A percentile compares a stretch with the other conserved stretches of the same genome.
Evolutionary conservation across 1,139 yeast species (phyloP).

Genomic region (Kodamaea suecica): DNA sequence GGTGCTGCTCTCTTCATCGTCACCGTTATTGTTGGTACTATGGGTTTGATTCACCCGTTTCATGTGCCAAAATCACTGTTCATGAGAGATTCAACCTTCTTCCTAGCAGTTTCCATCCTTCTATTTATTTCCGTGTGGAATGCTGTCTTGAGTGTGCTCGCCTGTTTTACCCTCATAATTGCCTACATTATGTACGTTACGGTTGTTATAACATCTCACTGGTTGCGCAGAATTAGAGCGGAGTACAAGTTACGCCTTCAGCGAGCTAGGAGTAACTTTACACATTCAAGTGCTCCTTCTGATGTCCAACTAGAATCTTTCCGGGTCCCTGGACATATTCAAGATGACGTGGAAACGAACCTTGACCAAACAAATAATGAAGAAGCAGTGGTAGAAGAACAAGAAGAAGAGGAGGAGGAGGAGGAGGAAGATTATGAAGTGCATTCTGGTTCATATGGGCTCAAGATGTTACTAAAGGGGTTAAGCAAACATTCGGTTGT

Average conservation of each 20-base stretch:
- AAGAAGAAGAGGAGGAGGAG: slow-evolving; percentile 22
- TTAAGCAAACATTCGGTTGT: slow-evolving; percentile 27
- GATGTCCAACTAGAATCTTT: slow-evolving; percentile 24
- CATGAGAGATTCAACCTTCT: slow-evolving; percentile 54
- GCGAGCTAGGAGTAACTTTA: slow-evolving; percentile 29
- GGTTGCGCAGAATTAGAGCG: slow-evolving; percentile 21
- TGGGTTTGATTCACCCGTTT: slow-evolving; percentile 69
- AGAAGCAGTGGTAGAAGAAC: slow-evolving; percentile 22
- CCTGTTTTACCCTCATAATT: slow-evolving; percentile 47
- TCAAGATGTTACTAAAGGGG: slow-evolving; percentile 33
- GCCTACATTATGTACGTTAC: slow-evolving; percentile 55
- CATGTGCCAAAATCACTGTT: slow-evolving; percentile 50
- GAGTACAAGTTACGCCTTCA: slow-evolving; percentile 22
- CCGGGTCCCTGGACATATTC: too few species aligned
- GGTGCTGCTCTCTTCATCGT: slow-evolving; percentile 85
- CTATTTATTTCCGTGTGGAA: slow-evolving; percentile 41
- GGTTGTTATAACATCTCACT: slow-evolving; percentile 35
- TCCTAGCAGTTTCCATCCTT: slow-evolving; percentile 43
- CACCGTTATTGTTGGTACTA: slow-evolving; percentile 70
- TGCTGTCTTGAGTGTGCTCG: slow-evolving; percentile 43
- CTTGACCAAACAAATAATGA: slow-evolving; percentile 37
- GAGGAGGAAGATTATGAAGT: slow-evolving; percentile 13
- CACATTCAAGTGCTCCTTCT: slow-evolving; percentile 2
- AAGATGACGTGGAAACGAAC: too few species aligned
- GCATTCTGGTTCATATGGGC: slow-evolving; percentile 32